phyloP scores from a whole-genome alignment of 345 rosid genomes.

The Sisymbrium irio region DNA sequence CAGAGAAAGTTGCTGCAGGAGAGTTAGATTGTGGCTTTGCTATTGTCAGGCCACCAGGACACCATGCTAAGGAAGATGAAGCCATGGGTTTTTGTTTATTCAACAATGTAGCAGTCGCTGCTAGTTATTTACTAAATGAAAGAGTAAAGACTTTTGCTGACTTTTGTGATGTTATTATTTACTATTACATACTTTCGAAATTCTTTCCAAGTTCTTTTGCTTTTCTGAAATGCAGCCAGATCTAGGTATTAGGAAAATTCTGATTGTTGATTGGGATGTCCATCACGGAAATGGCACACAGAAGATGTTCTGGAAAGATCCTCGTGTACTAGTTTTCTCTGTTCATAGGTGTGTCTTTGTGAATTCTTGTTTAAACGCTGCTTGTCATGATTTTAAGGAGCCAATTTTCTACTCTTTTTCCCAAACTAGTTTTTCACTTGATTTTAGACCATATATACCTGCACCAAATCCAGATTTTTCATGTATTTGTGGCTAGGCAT shows the following conservation, averaged over 20 bases:
- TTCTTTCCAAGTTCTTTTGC: neutral
- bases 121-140: constrained; percentile 59
- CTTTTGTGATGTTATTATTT: neutral
- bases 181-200: neutral
- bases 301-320: constrained; percentile 83
- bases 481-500: constrained; percentile 46
- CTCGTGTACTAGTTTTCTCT: constrained; percentile 90
- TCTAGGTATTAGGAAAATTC: constrained; percentile 64
- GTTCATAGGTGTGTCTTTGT: constrained; percentile 64
- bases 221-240: constrained; percentile 45
- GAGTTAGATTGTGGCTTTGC: constrained; percentile 80
- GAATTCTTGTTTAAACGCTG: neutral
- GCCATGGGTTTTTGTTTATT: constrained; percentile 91
- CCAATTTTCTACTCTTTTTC: too few relatives aligned
- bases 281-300: constrained; percentile 98
- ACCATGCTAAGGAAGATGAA: constrained; percentile 85
- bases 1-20: constrained; percentile 77
- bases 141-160: constrained; percentile 44
- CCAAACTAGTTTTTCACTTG: too few relatives aligned
- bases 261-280: constrained; percentile 97
- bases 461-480: too few relatives aligned
- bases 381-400: neutral
- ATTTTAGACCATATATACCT: too few relatives aligned
- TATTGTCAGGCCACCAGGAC: constrained; percentile 97
- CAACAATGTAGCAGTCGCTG: constrained; percentile 88